Conservation (phyloP, 2,329 filamentous ascomycete genomes). For the Peltaster fructicola region DNA sequence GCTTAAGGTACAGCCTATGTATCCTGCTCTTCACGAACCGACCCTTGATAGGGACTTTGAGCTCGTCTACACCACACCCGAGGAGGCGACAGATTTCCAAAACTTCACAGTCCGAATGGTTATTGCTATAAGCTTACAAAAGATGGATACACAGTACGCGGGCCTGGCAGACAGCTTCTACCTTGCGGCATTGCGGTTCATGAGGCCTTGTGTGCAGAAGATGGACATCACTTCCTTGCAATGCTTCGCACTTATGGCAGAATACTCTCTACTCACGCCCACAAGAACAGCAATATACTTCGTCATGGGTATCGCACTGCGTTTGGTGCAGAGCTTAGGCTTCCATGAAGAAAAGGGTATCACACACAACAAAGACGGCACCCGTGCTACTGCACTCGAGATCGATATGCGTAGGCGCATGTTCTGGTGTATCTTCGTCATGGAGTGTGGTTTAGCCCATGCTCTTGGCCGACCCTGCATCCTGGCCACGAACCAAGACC, state of each 20-base stretch:
- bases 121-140: conserved; percentile 86
- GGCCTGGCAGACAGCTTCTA: conserved; percentile 92
- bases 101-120: conserved; percentile 85
- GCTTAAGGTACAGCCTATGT: conserved; percentile 76
- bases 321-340: conserved; percentile 76
- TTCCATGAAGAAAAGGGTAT: conserved; percentile 83
- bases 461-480: conserved; percentile 74
- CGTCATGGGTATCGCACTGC: conserved; percentile 71
- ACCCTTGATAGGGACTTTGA: conserved; percentile 60
- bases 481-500: conserved; percentile 65
- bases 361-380: conserved; percentile 40
- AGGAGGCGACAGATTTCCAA: conserved; percentile 52
- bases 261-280: conserved; percentile 83
- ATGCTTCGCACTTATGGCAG: conserved; percentile 70
- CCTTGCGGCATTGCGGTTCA: conserved; percentile 65
- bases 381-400: conserved; percentile 49
- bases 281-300: conserved; percentile 88
- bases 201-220: conserved; percentile 67
- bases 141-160: conserved; percentile 76
- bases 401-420: conserved; percentile 79
- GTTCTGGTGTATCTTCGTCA: conserved; percentile 72
- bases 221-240: conserved; percentile 85
- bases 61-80: conserved; percentile 59
- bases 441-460: conserved; percentile 79
- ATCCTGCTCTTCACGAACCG: conserved; percentile 72